phyloP scores from a whole-genome alignment of 2,329 filamentous ascomycete species.

The Colletotrichum spaethianum region DNA sequence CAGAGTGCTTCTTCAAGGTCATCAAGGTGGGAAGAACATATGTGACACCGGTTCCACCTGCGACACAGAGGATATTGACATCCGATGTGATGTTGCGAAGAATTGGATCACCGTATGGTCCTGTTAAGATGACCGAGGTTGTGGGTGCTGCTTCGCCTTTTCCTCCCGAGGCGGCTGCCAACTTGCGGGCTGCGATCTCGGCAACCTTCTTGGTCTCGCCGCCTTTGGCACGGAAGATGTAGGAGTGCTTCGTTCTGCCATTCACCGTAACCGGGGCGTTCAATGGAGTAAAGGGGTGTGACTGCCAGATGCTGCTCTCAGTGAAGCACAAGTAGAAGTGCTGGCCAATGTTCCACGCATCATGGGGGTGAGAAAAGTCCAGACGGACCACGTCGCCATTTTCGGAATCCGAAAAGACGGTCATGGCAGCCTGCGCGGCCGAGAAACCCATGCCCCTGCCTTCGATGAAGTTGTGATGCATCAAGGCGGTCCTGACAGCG shows the following conservation, averaged over 20 bases:
- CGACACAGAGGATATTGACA: slow-evolving; percentile 57
- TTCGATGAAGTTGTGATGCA: slow-evolving; percentile 71
- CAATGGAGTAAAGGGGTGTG: slow-evolving; percentile 78
- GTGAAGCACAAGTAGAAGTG: slow-evolving; percentile 81
- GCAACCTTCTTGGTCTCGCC: slow-evolving; percentile 73
- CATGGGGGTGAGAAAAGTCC: slow-evolving; percentile 74
- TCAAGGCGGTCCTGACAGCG: slow-evolving; percentile 68
- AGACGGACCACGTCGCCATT: slow-evolving; percentile 75
- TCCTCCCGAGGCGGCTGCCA: slow-evolving; percentile 43
- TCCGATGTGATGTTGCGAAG: slow-evolving; percentile 55
- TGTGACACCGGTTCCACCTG: slow-evolving; percentile 57
- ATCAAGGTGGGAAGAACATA: slow-evolving; percentile 62
- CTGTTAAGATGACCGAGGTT: slow-evolving; percentile 72
- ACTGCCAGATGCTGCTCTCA: slow-evolving; percentile 78
- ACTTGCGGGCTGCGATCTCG: slow-evolving; percentile 56
- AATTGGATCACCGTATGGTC: slow-evolving; percentile 72
- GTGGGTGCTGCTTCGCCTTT: slow-evolving; percentile 46
- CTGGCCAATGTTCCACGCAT: slow-evolving; percentile 76
- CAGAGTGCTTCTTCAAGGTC: slow-evolving; percentile 47
- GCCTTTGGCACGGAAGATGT: slow-evolving; percentile 69
- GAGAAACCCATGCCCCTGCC: slow-evolving; percentile 65
- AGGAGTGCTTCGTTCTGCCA: slow-evolving; percentile 64
- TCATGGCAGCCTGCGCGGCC: slow-evolving; percentile 64
- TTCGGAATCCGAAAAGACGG: slow-evolving; percentile 68
- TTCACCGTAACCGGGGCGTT: slow-evolving; percentile 62